A percentile compares a stretch with the other conserved stretches of the same genome.
phyloP scores from a whole-genome alignment of 345 rosid genomes.

The Rubroshorea leprosula region DNA sequence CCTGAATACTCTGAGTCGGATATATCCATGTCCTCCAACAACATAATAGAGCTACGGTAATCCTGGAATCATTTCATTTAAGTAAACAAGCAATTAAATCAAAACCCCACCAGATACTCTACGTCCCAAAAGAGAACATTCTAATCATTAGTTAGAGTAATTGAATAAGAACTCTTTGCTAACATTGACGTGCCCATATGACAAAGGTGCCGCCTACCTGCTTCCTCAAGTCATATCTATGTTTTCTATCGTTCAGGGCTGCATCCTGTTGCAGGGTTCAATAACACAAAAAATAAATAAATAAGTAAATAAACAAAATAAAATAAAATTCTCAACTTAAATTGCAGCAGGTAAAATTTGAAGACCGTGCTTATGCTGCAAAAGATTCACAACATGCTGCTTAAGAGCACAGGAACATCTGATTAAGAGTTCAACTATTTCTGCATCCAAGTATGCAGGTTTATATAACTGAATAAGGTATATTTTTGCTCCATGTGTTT shows the following conservation, averaged over 20 bases:
- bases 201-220: constrained; percentile 27
- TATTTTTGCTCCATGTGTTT: too few species aligned
- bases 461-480: too few species aligned
- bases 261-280: constrained; percentile 28
- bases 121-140: too few species aligned
- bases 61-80: constrained; percentile 30
- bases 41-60: constrained; percentile 37
- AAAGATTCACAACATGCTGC: too few species aligned
- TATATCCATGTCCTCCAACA: constrained; percentile 81
- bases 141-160: too few species aligned
- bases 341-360: too few species aligned
- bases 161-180: too few species aligned
- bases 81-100: not conserved
- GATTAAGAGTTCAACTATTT: too few species aligned
- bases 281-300: constrained; percentile 5
- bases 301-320: not conserved
- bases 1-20: constrained; percentile 67
- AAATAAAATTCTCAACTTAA: too few species aligned
- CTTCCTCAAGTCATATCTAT: constrained; percentile 46
- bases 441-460: too few species aligned
- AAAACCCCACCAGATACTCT: not conserved
- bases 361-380: not conserved
- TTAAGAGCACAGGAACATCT: too few species aligned
- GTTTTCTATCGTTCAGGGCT: constrained; percentile 28
- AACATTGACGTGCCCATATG: not conserved